Percentiles rank a stretch among this genome's conserved stretches.
Conservation (phyloP, 805 yeast species). For the Monosporozyma siamensis region DNA sequence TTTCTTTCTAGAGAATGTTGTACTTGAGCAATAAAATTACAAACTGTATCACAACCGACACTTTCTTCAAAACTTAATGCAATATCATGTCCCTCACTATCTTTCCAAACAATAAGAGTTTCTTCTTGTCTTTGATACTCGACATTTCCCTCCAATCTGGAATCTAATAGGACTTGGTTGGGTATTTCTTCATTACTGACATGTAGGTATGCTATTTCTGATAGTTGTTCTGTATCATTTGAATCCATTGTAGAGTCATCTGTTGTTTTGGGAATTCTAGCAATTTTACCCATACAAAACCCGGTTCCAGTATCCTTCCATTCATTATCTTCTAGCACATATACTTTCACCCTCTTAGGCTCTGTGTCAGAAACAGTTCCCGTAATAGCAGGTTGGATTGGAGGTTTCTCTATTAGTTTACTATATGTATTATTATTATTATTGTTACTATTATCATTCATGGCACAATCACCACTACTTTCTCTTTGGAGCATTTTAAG, state of each 20-base stretch:
- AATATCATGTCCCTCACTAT: constrained; percentile 52
- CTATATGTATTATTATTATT: background rate
- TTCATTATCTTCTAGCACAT: constrained; percentile 64
- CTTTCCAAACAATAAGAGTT: constrained; percentile 91
- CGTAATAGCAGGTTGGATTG: too few species aligned
- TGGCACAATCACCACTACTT: background rate
- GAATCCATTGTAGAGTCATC: constrained; percentile 4
- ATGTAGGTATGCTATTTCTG: constrained; percentile 44
- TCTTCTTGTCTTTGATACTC: constrained; percentile 93
- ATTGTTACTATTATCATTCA: background rate
- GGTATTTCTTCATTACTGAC: constrained; percentile 65
- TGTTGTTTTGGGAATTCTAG: constrained; percentile 14
- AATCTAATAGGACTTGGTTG: constrained; percentile 49
- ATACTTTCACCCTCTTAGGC: constrained; percentile 86
- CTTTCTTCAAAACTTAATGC: constrained; percentile 90
- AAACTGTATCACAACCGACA: constrained; percentile 75
- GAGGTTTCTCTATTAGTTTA: too few species aligned
- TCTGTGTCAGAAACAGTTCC: constrained; percentile 24
- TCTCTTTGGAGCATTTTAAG: constrained; percentile 1
- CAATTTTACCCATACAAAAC: constrained; percentile 53
- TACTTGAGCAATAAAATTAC: constrained; percentile 67
- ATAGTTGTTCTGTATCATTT: constrained; percentile 12
- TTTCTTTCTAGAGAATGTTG: constrained; percentile 53
- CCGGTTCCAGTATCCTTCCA: constrained; percentile 96
- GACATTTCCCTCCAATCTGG: constrained; percentile 60